Conservation (phyloP, 1,139 yeast genomes). For the Geotrichum histeridarum region DNA sequence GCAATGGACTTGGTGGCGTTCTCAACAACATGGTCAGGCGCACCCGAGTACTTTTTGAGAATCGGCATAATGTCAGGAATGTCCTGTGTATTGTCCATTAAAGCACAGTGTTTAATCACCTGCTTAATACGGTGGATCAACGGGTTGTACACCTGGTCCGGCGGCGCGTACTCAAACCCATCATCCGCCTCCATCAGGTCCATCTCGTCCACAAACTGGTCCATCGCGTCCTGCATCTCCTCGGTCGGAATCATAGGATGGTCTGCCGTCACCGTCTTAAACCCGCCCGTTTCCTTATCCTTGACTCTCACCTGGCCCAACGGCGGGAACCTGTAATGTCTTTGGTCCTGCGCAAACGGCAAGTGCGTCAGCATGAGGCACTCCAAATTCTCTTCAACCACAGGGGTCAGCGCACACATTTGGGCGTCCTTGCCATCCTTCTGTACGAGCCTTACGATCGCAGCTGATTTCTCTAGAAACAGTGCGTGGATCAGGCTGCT, state of each 20-base stretch:
- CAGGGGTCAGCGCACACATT: conserved; percentile 40
- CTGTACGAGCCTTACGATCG: conserved; percentile 59
- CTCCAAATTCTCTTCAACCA: conserved; percentile 33
- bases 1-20: conserved; percentile 21
- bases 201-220: conserved; percentile 39
- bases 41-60: conserved; percentile 23
- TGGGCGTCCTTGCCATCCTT: conserved; percentile 42
- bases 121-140: conserved; percentile 32
- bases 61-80: conserved; percentile 26
- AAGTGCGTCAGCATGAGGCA: conserved; percentile 44
- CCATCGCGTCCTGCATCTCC: conserved; percentile 42
- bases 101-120: conserved; percentile 34
- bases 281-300: conserved; percentile 34
- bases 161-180: conserved; percentile 20
- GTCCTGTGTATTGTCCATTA: conserved; percentile 23
- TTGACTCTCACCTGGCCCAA: conserved; percentile 39
- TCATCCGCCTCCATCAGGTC: conserved; percentile 33
- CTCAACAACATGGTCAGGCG: conserved; percentile 14
- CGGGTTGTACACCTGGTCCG: conserved; percentile 33
- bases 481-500: conserved; percentile 54
- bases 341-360: conserved; percentile 79
- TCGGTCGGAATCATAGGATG: conserved; percentile 33
- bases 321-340: conserved; percentile 55
- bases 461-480: conserved; percentile 46
- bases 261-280: conserved; percentile 24